Conservation (phyloP, 306 rosid genomes). For the Cicer arietinum region DNA sequence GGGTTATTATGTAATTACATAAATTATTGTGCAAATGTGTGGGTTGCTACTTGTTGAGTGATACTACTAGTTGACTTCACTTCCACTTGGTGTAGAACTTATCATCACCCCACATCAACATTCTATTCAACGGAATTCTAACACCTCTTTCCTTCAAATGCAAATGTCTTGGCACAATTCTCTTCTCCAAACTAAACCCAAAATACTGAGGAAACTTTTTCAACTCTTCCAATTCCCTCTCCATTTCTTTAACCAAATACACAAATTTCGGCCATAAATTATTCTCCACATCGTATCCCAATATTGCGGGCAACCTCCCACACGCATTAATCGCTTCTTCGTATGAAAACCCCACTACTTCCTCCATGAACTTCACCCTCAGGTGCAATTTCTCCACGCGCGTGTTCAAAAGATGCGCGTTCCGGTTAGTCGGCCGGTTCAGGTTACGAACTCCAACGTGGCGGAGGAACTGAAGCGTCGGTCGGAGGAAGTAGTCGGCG, state of each 20-base stretch:
- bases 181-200: conserved; percentile 72
- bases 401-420: conserved; percentile 75
- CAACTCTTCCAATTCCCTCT: conserved; percentile 69
- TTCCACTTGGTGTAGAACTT: conserved; percentile 73
- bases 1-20: background rate
- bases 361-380: conserved; percentile 56
- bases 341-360: conserved; percentile 57
- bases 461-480: conserved; percentile 63
- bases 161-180: conserved; percentile 72
- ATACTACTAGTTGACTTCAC: background rate
- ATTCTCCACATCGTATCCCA: conserved; percentile 73
- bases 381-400: conserved; percentile 62
- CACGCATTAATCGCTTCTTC: conserved; percentile 61
- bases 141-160: conserved; percentile 70
- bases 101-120: conserved; percentile 72
- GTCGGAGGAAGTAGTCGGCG: conserved; percentile 70
- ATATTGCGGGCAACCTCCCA: conserved; percentile 69
- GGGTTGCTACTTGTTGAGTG: background rate
- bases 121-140: conserved; percentile 64
- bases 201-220: conserved; percentile 77
- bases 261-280: conserved; percentile 67
- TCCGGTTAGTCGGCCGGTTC: conserved; percentile 54
- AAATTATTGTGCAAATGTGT: background rate
- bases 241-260: conserved; percentile 72
- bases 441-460: conserved; percentile 55